Evolutionary conservation across 768 basidiomycete species (phyloP).

Genomic region (button mushroom (Agaricus bisporus)): DNA sequence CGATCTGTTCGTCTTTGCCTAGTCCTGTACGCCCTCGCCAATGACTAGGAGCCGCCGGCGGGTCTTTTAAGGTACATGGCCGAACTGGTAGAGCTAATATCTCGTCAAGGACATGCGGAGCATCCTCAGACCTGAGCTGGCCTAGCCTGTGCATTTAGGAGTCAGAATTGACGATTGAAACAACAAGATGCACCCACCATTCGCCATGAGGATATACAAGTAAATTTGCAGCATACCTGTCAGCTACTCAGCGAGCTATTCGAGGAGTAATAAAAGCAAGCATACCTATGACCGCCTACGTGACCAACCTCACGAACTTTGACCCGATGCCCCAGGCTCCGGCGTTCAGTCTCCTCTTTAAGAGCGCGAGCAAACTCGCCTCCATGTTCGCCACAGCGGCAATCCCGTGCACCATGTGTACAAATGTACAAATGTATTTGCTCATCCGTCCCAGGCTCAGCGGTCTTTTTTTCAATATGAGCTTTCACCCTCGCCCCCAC

Average conservation of each 20-base stretch:
- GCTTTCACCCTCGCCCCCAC: conserved; percentile 32
- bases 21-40: conserved; percentile 76
- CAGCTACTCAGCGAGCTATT: neutral
- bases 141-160: conserved; percentile 46
- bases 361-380: conserved; percentile 49
- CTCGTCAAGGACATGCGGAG: conserved; percentile 44
- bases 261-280: conserved; percentile 13
- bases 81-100: conserved; percentile 25
- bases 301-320: conserved; percentile 67
- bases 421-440: conserved; percentile 59
- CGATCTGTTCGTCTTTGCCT: conserved; percentile 48
- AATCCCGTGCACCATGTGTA: conserved; percentile 75
- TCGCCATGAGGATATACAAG: conserved; percentile 67
- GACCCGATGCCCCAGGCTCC: conserved; percentile 26
- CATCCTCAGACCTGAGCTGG: conserved; percentile 49
- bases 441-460: conserved; percentile 12
- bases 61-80: conserved; percentile 21
- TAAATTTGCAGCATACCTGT: conserved; percentile 64
- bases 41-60: conserved; percentile 38
- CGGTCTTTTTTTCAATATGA: conserved; percentile 18
- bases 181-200: conserved; percentile 39
- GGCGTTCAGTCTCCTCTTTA: conserved; percentile 40
- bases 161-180: neutral
- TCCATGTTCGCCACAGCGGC: conserved; percentile 69
- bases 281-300: conserved; percentile 81